A percentile compares a stretch with the other conserved stretches of the same genome.
Conservation (phyloP, 768 basidiomycete genomes). For the Leucocoprinus birnbaumii region DNA sequence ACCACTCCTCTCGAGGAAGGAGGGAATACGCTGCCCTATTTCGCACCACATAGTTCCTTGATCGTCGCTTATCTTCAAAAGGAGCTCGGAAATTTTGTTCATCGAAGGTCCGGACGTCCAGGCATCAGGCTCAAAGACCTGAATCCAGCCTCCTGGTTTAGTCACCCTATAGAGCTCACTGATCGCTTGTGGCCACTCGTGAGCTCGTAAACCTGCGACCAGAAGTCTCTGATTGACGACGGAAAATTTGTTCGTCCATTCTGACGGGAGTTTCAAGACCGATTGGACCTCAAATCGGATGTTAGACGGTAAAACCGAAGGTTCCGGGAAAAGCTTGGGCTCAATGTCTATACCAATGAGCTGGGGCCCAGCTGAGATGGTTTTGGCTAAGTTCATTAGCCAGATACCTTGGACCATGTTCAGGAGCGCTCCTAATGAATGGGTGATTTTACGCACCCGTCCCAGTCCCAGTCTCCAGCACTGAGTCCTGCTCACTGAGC, state of each 20-base stretch:
- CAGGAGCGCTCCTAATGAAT: no score
- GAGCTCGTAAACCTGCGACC: not conserved
- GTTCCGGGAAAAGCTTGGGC: conserved; percentile 1
- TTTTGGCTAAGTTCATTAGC: conserved; percentile 2
- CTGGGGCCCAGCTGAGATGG: not conserved
- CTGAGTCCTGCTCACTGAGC: conserved; percentile 1
- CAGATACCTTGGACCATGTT: not conserved
- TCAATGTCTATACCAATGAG: conserved; percentile 8
- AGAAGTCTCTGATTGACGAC: conserved; percentile 11
- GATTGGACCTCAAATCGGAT: conserved; percentile 5
- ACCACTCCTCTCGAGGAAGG: not conserved
- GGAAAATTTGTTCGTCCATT: conserved; percentile 10
- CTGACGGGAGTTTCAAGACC: not conserved
- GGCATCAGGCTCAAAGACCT: not conserved
- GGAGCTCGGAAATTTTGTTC: not conserved
- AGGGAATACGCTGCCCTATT: not conserved
- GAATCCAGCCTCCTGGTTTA: conserved; percentile 7
- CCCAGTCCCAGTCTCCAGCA: conserved; percentile 5
- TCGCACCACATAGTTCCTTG: conserved; percentile 2
- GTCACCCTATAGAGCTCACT: conserved; percentile 6
- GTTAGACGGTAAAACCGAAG: conserved; percentile 1
- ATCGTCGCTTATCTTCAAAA: conserved; percentile 2
- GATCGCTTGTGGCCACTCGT: conserved; percentile 8
- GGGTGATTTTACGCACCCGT: not conserved
- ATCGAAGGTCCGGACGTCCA: conserved; percentile 6